phyloP scores from a whole-genome alignment of 2,329 filamentous ascomycete genomes.

The Plectosphaerella cucumerina region DNA sequence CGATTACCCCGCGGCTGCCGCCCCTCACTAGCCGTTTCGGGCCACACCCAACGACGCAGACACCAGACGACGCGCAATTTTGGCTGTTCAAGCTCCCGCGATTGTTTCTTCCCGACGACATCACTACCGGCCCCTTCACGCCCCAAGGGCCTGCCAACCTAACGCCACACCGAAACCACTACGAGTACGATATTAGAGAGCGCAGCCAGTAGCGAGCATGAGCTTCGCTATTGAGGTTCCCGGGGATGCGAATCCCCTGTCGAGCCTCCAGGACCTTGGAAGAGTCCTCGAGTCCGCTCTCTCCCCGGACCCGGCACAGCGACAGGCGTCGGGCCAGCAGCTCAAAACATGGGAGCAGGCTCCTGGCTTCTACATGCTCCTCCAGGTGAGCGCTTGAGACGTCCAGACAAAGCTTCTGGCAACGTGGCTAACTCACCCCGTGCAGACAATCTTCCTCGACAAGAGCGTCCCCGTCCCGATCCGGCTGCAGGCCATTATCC shows the following conservation, averaged over 20 bases:
- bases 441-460: conserved; percentile 75
- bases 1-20: too few relatives aligned
- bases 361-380: conserved; percentile 59
- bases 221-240: conserved; percentile 72
- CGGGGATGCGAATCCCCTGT: conserved; percentile 72
- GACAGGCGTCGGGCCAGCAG: conserved; percentile 66
- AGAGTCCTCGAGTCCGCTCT: conserved; percentile 60
- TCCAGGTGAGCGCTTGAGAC: conserved; percentile 49
- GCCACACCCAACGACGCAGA: too few relatives aligned
- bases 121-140: too few relatives aligned
- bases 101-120: too few relatives aligned
- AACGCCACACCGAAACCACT: too few relatives aligned
- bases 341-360: conserved; percentile 68
- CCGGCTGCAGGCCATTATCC: conserved; percentile 86
- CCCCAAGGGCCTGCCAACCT: too few relatives aligned
- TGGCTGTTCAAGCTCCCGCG: too few relatives aligned
- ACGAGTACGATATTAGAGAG: too few relatives aligned
- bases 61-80: too few relatives aligned
- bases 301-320: conserved; percentile 56
- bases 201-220: conserved; percentile 39
- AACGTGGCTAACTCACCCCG: conserved; percentile 4
- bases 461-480: conserved; percentile 70
- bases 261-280: conserved; percentile 56
- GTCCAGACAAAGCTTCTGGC: too few relatives aligned
- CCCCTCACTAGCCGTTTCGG: too few relatives aligned